These are phyloP conservation scores for Blastobotrys apis DNA, from an alignment of 1,139 yeast genomes.

Conservation along the genomic window DNA sequence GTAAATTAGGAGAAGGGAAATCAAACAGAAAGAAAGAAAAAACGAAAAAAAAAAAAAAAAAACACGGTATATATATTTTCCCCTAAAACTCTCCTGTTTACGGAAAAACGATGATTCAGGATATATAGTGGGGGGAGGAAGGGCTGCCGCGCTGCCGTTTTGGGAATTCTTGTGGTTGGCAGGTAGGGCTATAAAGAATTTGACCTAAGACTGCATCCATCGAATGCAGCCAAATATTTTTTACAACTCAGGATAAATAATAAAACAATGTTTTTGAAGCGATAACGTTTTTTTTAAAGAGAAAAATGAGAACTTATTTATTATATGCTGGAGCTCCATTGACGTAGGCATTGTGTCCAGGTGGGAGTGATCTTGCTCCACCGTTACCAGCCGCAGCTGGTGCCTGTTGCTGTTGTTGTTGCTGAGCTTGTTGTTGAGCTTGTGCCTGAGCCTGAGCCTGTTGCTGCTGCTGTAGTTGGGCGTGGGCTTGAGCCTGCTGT, in stretches of 20 bases:
- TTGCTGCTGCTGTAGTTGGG: neutral
- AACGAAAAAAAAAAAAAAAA: neutral
- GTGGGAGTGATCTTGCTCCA: constrained; percentile 10
- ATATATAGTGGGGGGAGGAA: too few relatives aligned
- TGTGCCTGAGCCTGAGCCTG: constrained; percentile 5
- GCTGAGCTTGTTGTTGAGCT: constrained; percentile 7
- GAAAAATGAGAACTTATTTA: too few relatives aligned
- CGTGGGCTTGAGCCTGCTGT: neutral
- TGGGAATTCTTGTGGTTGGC: too few relatives aligned
- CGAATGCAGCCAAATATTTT: too few relatives aligned
- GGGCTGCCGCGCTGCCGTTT: too few relatives aligned
- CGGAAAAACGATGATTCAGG: too few relatives aligned
- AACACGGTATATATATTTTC: neutral
- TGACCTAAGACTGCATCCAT: too few relatives aligned
- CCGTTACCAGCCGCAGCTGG: neutral
- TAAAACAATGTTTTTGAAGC: too few relatives aligned
- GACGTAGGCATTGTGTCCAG: constrained; percentile 15
- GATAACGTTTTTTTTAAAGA: too few relatives aligned
- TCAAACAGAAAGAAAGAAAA: neutral
- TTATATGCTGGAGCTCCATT: constrained; percentile 8
- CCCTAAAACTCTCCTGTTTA: too few relatives aligned
- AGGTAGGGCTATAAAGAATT: too few relatives aligned
- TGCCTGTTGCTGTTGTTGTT: constrained; percentile 9
- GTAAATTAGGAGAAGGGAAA: neutral
- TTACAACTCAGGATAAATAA: too few relatives aligned